Evolutionary conservation across 371 early-diverging fungal genomes (phyloP).

Genomic region (Gilbertella persicaria): DNA sequence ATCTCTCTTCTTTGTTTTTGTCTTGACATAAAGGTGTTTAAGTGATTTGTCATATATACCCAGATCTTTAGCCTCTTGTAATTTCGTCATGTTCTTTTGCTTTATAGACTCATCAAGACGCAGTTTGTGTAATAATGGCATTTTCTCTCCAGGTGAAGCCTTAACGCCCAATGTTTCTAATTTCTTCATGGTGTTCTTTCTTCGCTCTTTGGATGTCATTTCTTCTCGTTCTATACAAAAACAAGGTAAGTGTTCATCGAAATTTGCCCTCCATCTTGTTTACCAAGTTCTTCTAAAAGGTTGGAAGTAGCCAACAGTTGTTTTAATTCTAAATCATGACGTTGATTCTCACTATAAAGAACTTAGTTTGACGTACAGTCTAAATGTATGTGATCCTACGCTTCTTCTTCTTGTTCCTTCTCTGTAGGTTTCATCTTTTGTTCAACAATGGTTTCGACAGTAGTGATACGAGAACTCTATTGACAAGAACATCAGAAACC

Average conservation of each 20-base stretch:
- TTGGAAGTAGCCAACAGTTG: slow-evolving; percentile 41
- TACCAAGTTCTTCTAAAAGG: slow-evolving; percentile 47
- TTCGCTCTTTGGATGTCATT: slow-evolving; percentile 45
- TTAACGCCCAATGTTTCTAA: slow-evolving; percentile 44
- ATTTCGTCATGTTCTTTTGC: slow-evolving; percentile 11
- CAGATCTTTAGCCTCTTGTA: slow-evolving; percentile 49
- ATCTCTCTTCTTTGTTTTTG: slow-evolving; percentile 33
- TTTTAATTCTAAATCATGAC: slow-evolving; percentile 42
- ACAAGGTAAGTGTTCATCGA: not conserved
- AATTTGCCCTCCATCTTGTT: not conserved
- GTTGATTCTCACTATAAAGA: slow-evolving; percentile 36
- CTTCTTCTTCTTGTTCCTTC: slow-evolving; percentile 40
- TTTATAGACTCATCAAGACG: slow-evolving; percentile 34
- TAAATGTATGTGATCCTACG: slow-evolving; percentile 18
- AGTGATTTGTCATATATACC: slow-evolving; percentile 50
- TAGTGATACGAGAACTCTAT: slow-evolving; percentile 39
- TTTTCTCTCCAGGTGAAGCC: slow-evolving; percentile 23
- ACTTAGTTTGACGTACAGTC: not conserved
- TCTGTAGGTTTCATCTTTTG: slow-evolving; percentile 17
- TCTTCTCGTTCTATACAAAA: slow-evolving; percentile 38
- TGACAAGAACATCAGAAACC: not conserved
- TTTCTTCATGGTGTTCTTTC: slow-evolving; percentile 44
- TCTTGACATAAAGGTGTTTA: slow-evolving; percentile 43
- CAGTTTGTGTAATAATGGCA: slow-evolving; percentile 33
- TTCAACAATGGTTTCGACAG: slow-evolving; percentile 7